phyloP scores from a whole-genome alignment of 2,329 filamentous ascomycete species.

The Phaeophleospora eucalypticola region DNA sequence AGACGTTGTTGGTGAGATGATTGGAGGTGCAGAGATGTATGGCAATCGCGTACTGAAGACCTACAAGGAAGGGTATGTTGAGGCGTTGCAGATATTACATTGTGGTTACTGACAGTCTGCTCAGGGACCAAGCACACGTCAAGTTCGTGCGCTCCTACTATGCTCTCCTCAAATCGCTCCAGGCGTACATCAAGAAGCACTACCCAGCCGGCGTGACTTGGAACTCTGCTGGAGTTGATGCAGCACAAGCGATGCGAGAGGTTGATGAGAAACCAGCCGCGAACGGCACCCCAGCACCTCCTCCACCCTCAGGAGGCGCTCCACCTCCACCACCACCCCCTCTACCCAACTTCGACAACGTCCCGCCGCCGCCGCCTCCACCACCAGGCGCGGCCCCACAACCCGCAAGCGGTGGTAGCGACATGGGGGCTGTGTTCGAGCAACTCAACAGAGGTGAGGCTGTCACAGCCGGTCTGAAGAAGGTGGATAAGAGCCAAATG shows the following conservation, averaged over 20 bases:
- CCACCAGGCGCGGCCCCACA: slow-evolving; percentile 52
- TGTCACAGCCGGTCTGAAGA: slow-evolving; percentile 85
- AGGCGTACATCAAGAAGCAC: slow-evolving; percentile 78
- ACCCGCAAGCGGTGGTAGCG: slow-evolving; percentile 44
- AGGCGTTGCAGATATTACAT: background rate
- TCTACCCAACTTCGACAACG: slow-evolving; percentile 33
- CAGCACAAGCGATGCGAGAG: slow-evolving; percentile 63
- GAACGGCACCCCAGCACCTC: slow-evolving; percentile 45
- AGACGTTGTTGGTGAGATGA: slow-evolving; percentile 78
- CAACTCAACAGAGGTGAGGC: slow-evolving; percentile 83
- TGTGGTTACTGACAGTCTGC: too few relatives aligned
- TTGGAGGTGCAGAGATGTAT: slow-evolving; percentile 84
- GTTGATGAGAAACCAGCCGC: slow-evolving; percentile 40
- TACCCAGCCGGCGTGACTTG: slow-evolving; percentile 76
- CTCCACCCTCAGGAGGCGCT: slow-evolving; percentile 50
- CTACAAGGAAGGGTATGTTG: slow-evolving; percentile 70
- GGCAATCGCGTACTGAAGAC: slow-evolving; percentile 92
- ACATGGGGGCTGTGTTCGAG: slow-evolving; percentile 83
- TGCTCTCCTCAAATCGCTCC: slow-evolving; percentile 77
- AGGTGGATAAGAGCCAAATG: slow-evolving; percentile 94
- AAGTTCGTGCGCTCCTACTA: slow-evolving; percentile 94
- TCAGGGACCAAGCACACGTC: slow-evolving; percentile 71
- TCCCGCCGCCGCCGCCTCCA: slow-evolving; percentile 58
- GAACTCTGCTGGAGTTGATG: slow-evolving; percentile 75
- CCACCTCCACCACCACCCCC: slow-evolving; percentile 65